Base-by-base conservation (phyloP, 306 rosid species). In the Trichosanthes cucumerina region DNA sequence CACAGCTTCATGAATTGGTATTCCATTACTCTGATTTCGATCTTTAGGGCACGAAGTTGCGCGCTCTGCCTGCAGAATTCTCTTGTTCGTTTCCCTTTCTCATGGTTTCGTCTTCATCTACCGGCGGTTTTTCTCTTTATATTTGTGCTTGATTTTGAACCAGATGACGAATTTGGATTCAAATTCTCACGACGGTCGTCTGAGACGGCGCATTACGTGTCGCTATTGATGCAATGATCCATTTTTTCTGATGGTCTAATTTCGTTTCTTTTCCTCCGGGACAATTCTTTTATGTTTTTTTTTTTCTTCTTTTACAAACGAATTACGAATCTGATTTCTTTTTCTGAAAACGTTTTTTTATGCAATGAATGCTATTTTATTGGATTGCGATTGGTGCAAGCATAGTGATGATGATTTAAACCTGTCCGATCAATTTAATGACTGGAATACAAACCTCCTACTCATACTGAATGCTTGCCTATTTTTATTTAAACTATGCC, bases 111-210 rank as follows among this genome's bases (percentile, higher is more conserved):
- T 41, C 1, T 2, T 12, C 12, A 12, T 39, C 0, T 26, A 13
- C 13, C 0, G 6, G 8, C 6, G 1, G 15, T 12, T 11, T 16
- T 6, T n/a, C 1, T 15, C 0, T 8, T 6, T 16, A 0, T 16
- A 0, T 18, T 0, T 52, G 2, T 11, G 0, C 19, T 63, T 33
- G 4, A 11, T 7, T 39, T 3, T 13, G 49, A 71, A 46, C 13
- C 88, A 76, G 33, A 63, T 88, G 91, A 88, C 78, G 91, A 88
- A 23, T 79, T 39, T 75, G 91, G 88, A 88, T 85, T 59, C n/a
- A 66, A 57, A 63, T 31, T 81, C 88, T 85, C 91, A 85, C 91
- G 91, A 88, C 90, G 90, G 90, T 87, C 90, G 81, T 87, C 90
- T 87, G 87, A 87, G 88, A 83, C 58, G 58, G 23, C 85, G 36